Evolutionary conservation across 371 early-diverging fungal genomes (phyloP).

Genomic region (Dinochytrium kinnereticum): DNA sequence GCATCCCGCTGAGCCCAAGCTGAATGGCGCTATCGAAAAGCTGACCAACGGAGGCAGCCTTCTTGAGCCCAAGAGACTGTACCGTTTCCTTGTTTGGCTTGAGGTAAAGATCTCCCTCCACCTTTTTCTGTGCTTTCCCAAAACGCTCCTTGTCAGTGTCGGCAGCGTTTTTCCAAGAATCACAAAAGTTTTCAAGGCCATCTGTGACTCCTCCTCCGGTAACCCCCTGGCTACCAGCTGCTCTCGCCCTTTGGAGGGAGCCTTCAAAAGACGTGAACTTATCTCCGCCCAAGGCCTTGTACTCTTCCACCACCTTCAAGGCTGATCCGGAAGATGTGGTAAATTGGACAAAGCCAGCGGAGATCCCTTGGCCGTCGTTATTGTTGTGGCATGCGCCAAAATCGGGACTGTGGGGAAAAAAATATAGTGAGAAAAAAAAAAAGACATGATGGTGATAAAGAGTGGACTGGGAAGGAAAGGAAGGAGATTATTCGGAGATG

Average conservation of each 20-base stretch:
- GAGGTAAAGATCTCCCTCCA: slow-evolving; percentile 10
- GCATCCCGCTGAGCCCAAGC: slow-evolving; percentile 9
- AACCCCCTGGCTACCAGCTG: neutral
- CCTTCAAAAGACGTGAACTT: neutral
- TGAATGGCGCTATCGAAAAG: slow-evolving; percentile 15
- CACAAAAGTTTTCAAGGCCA: neutral
- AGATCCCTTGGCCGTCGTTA: slow-evolving; percentile 20
- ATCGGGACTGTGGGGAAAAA: neutral
- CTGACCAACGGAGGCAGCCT: slow-evolving; percentile 18
- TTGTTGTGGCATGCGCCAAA: slow-evolving; percentile 15
- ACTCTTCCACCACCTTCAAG: slow-evolving; percentile 2
- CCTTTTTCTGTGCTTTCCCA: slow-evolving; percentile 1
- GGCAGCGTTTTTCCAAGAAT: slow-evolving; percentile 13
- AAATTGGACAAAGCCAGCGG: slow-evolving; percentile 24
- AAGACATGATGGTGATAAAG: neutral
- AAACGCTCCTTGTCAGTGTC: neutral
- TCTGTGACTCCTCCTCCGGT: neutral
- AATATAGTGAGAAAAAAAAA: neutral
- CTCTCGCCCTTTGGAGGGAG: neutral
- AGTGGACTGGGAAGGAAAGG: too few relatives aligned
- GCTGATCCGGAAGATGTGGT: slow-evolving; percentile 15
- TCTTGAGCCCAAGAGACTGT: slow-evolving; percentile 13
- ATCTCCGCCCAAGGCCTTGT: neutral
- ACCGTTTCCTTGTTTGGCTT: slow-evolving; percentile 15
- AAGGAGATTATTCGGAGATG: too few relatives aligned